Conservation (phyloP, 1,139 yeast genomes). For the Chernovozyma sophiae-reginae region DNA sequence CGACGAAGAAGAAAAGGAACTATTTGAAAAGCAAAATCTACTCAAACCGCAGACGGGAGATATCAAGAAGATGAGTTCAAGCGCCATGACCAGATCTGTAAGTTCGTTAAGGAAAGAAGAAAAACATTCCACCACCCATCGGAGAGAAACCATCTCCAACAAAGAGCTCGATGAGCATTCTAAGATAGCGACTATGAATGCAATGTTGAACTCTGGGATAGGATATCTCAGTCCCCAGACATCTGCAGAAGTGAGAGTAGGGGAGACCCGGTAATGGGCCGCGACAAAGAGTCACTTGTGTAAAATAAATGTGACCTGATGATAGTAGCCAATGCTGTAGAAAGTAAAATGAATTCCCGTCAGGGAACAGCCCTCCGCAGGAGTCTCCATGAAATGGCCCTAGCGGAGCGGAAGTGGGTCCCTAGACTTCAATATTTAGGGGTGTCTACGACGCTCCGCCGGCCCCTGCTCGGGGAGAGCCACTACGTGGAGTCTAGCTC, state of each 20-base stretch:
- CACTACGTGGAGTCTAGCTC: too few species aligned
- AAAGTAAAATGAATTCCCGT: too few species aligned
- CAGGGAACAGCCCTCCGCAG: too few species aligned
- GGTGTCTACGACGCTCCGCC: too few species aligned
- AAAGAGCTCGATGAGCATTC: conserved; percentile 16
- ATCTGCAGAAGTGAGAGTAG: background rate
- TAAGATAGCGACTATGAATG: conserved; percentile 17
- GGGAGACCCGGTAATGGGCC: too few species aligned
- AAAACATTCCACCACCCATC: background rate
- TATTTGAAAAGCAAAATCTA: background rate
- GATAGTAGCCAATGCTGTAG: too few species aligned
- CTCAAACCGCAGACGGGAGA: background rate
- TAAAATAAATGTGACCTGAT: too few species aligned
- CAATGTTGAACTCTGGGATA: conserved; percentile 15
- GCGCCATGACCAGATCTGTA: background rate
- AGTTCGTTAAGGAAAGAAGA: background rate
- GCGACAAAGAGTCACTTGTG: too few species aligned
- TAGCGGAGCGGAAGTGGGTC: too few species aligned
- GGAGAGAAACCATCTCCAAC: conserved; percentile 7
- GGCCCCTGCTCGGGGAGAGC: too few species aligned
- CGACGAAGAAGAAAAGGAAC: background rate
- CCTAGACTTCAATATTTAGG: too few species aligned
- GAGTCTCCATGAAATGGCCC: too few species aligned
- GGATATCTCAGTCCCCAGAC: background rate
- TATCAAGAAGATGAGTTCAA: conserved; percentile 5